These are phyloP conservation scores for Phyllosticta citribraziliensis DNA, from an alignment of 2,329 filamentous ascomycete species.

Conservation along the genomic window DNA sequence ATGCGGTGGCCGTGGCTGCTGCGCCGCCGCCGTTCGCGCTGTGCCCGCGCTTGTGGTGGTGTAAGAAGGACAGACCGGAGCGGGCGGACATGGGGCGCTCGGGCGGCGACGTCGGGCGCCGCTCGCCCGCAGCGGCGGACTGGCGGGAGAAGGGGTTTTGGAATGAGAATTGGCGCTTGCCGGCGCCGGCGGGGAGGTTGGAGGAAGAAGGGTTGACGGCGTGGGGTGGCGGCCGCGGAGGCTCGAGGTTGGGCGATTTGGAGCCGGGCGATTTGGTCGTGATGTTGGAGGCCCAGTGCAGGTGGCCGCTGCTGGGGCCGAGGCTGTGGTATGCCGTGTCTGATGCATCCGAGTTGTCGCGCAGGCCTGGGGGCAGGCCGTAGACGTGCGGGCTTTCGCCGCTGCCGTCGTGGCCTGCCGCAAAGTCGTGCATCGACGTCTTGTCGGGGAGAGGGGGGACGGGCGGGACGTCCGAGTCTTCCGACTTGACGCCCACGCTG, in stretches of 20 bases:
- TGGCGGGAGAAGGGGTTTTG: slow-evolving; percentile 64
- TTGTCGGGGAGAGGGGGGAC: neutral
- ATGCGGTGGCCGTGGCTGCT: slow-evolving; percentile 28
- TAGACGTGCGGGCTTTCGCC: slow-evolving; percentile 35
- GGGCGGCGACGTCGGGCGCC: slow-evolving; percentile 10
- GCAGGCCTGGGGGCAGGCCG: slow-evolving; percentile 35
- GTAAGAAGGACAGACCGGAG: slow-evolving; percentile 21
- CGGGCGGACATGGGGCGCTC: slow-evolving; percentile 11
- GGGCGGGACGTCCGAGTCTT: neutral
- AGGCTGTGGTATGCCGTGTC: slow-evolving; percentile 38
- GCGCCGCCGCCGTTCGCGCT: slow-evolving; percentile 23
- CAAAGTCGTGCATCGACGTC: slow-evolving; percentile 1
- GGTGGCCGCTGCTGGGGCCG: slow-evolving; percentile 13
- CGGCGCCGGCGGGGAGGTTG: slow-evolving; percentile 16
- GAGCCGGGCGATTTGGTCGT: slow-evolving; percentile 22
- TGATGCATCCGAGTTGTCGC: slow-evolving; percentile 12
- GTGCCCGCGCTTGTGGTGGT: neutral
- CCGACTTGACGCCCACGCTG: slow-evolving; percentile 21
- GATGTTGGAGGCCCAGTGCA: slow-evolving; percentile 36
- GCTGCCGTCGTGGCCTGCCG: slow-evolving; percentile 14
- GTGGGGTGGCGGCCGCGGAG: slow-evolving; percentile 51
- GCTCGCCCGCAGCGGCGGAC: slow-evolving; percentile 15
- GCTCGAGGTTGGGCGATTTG: slow-evolving; percentile 36
- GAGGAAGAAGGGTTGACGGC: slow-evolving; percentile 26
- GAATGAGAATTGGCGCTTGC: slow-evolving; percentile 81